A percentile compares a stretch with the other conserved stretches of the same genome.
phyloP scores from a whole-genome alignment of 768 basidiomycete species.

The Xerocomellus dryophilus region DNA sequence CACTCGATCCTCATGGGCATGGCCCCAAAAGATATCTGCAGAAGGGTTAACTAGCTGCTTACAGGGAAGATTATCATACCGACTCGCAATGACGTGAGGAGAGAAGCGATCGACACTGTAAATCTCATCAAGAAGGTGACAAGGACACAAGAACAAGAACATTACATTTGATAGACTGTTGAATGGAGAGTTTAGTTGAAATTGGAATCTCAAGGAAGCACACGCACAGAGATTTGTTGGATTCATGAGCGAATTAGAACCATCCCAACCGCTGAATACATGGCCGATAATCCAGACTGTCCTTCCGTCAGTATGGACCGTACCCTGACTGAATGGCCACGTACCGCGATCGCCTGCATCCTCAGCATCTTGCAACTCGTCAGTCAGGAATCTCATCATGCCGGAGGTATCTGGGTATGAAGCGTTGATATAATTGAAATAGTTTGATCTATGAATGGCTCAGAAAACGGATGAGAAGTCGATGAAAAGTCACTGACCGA shows the following conservation, averaged over 20 bases:
- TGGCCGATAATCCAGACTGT: slow-evolving; percentile 55
- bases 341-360: slow-evolving; percentile 71
- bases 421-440: slow-evolving; percentile 76
- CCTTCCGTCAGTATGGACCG: slow-evolving; percentile 11
- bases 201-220: not conserved
- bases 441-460: slow-evolving; percentile 49
- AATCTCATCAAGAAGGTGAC: not conserved
- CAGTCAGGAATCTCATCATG: slow-evolving; percentile 74
- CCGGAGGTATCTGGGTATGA: slow-evolving; percentile 67
- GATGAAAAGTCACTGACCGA: slow-evolving; percentile 18
- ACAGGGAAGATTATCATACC: slow-evolving; percentile 23
- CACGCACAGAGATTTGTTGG: slow-evolving; percentile 68
- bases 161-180: slow-evolving; percentile 49
- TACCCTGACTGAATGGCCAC: slow-evolving; percentile 6
- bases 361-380: slow-evolving; percentile 76
- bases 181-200: not conserved
- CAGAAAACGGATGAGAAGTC: slow-evolving; percentile 3
- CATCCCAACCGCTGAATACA: slow-evolving; percentile 67
- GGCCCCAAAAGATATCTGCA: slow-evolving; percentile 73
- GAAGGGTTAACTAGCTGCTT: slow-evolving; percentile 9
- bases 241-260: slow-evolving; percentile 56
- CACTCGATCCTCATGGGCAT: slow-evolving; percentile 72
- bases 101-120: slow-evolving; percentile 71
- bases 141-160: not conserved
- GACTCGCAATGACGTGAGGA: slow-evolving; percentile 74